Base-by-base conservation (phyloP, 108 stramenopile genomes). In the Aurantiochytrium sp. region DNA sequence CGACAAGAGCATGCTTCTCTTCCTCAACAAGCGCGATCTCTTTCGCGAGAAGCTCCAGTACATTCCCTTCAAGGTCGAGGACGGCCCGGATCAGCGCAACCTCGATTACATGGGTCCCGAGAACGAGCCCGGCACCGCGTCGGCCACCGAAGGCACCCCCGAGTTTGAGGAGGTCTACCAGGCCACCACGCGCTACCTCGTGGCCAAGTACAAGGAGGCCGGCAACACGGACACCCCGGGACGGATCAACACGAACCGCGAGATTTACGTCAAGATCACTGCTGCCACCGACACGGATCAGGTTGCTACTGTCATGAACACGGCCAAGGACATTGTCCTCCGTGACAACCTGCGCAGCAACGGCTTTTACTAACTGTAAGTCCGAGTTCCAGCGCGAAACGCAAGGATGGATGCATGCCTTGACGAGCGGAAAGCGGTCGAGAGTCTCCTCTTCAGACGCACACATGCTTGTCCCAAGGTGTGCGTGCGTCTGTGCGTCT, bases 1-100 rank as follows among this genome's bases (percentile, higher is more conserved):
- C 58, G 89, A 94, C 6, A 92, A 93, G 4, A 89, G 90, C 28
- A 96, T 98, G 96, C 94, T 95, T 72, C 91, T 95, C 28, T 95
- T 95, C 92, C 89, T 95, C 5, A 95, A 95, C 93, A 95, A 95
- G 91, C 73, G 92, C 60, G 95, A 95, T 49, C 73, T 94, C 23
- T 95, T 94, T 60, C 90, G 92, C 44, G 94, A 95, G 58, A 95
- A 95, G 88, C 93, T 95, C 60, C 43, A 35, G 29, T 5, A 59
- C 44, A 55, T 89, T 16, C 60, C 60, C 23, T 25, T 53, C 72
- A 64, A 64, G 60, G 60, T 64, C 35, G 92, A 90, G 5, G 72
- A 91, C 43, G 92, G 60, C 1, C 60, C 60, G 19, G 35, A 5
- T 5, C 10, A 10, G 25, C 73, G 88, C 71, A 64, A 57, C 60